Percentiles rank a stretch among this genome's conserved stretches.
Conservation (phyloP, 805 yeast genomes). For the Candida suzukii region DNA sequence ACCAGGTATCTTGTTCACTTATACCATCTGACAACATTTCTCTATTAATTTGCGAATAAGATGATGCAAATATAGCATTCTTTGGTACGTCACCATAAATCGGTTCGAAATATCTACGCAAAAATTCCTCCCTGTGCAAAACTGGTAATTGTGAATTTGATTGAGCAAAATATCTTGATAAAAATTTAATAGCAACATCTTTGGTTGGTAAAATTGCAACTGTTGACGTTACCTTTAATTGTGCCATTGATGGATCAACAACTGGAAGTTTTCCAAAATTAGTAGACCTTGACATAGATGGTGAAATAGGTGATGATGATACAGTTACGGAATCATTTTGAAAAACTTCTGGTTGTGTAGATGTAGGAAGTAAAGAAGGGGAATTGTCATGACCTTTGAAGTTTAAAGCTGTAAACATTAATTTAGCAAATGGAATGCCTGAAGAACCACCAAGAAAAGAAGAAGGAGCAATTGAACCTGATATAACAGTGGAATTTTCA, state of each 20-base stretch:
- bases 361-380: conserved; percentile 1
- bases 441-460: conserved; percentile 44
- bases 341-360: not conserved
- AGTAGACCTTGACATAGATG: not conserved
- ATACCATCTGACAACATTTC: conserved; percentile 17
- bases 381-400: conserved; percentile 26
- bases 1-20: conserved; percentile 38
- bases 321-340: not conserved
- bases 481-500: conserved; percentile 20
- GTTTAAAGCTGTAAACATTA: conserved; percentile 73
- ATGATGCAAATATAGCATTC: conserved; percentile 50
- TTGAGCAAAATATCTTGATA: conserved; percentile 65
- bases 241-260: conserved; percentile 1
- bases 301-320: not conserved
- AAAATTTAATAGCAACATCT: conserved; percentile 55
- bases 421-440: conserved; percentile 68
- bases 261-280: not conserved
- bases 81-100: conserved; percentile 64
- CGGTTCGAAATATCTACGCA: conserved; percentile 63
- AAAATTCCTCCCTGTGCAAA: conserved; percentile 72
- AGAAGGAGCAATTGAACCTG: conserved; percentile 24
- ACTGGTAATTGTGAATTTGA: conserved; percentile 81
- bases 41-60: conserved; percentile 40
- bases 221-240: not conserved
- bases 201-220: conserved; percentile 64